Evolutionary conservation across 192 early-diverging fungal species (phyloP).

Genomic region (Powellomyces hirtus): DNA sequence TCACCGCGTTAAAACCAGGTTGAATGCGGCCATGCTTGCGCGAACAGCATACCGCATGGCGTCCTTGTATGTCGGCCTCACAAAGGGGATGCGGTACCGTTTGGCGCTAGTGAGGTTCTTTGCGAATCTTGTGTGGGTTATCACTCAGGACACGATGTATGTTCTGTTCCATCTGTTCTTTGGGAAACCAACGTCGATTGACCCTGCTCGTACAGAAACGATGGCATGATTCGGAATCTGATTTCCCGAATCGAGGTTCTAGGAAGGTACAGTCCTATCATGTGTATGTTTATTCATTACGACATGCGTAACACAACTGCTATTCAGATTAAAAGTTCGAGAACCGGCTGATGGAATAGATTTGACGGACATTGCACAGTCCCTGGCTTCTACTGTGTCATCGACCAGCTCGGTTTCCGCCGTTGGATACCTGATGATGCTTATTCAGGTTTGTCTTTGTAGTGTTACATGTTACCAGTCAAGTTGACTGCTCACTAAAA

Average conservation of each 20-base stretch:
- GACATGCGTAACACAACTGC: not conserved
- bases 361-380: not conserved
- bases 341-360: not conserved
- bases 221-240: not conserved
- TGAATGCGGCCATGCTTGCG: not conserved
- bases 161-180: not conserved
- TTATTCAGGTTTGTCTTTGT: not conserved
- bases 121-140: conserved; percentile 1
- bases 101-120: not conserved
- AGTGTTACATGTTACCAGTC: not conserved
- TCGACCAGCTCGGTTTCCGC: not conserved
- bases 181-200: not conserved
- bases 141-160: not conserved
- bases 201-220: not conserved
- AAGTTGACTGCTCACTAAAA: not conserved
- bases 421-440: not conserved
- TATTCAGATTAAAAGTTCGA: not conserved
- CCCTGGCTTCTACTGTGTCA: not conserved
- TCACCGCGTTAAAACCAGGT: not conserved
- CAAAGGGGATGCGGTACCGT: not conserved
- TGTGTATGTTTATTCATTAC: not conserved
- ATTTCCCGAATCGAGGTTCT: not conserved
- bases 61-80: not conserved
- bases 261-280: not conserved
- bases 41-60: not conserved